These are phyloP conservation scores for Akebia trifoliata DNA, from an alignment of 164 flowering plant genomes.

Conservation along the genomic window DNA sequence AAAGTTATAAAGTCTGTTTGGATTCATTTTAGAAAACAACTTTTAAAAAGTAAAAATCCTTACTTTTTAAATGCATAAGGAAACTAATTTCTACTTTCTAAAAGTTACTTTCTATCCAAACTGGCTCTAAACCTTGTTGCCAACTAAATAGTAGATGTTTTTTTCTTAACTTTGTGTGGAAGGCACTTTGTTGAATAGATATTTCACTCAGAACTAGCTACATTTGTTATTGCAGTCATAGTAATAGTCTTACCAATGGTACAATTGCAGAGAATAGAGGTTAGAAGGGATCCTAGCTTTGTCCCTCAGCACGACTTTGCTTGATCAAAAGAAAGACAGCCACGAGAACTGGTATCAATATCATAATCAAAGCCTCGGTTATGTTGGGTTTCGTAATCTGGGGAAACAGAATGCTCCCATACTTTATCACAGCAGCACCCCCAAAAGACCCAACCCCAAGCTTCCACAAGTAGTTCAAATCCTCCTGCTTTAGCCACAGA, in stretches of 20 bases:
- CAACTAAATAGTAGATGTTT: no score
- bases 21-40: no score
- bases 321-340: conserved; percentile 44
- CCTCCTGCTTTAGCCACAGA: conserved; percentile 36
- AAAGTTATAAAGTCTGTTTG: no score
- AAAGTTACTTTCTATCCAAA: no score
- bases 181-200: no score
- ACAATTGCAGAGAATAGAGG: background rate
- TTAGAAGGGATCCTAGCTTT: background rate
- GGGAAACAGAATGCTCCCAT: conserved; percentile 55
- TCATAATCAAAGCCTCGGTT: conserved; percentile 38
- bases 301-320: conserved; percentile 29
- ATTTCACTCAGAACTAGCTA: background rate
- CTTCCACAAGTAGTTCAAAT: conserved; percentile 39
- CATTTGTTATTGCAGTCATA: background rate
- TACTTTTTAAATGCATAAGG: no score
- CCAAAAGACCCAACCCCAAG: conserved; percentile 50
- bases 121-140: no score
- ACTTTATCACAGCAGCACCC: conserved; percentile 59
- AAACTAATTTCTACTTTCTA: no score
- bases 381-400: conserved; percentile 53
- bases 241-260: background rate
- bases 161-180: no score
- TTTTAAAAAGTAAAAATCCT: no score
- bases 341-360: conserved; percentile 39